Base-by-base conservation (phyloP, 805 yeast species). In the Candida nonsorbophila region DNA sequence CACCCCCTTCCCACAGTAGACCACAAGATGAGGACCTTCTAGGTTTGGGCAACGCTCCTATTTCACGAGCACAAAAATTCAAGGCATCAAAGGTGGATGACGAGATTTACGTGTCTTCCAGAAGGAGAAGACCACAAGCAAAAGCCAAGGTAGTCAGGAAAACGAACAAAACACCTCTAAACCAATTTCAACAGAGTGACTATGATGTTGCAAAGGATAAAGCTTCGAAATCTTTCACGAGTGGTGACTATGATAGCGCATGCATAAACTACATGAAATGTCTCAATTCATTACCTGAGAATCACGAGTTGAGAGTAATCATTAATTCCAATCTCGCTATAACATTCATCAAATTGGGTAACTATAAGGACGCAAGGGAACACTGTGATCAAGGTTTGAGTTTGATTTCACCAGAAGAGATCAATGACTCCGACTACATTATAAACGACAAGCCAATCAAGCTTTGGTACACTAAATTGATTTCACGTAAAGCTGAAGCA, bases 181-280 rank as follows among this genome's bases (percentile, higher is more conserved):
- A 65, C 40, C 59, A 62, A 22, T 58, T 67, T 42, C 54, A 56
- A 20, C 60, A 58, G 40, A 57, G 58, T 22, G 57, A 60, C 58
- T 42, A 77, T 60, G 60, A 63, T 6, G 69, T 68, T 14, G 60
- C 66, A 16, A 74, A 77, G 36, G 55, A 53, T 6, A 66, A 66
- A 15, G 98, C 87, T 5, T 59, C 74, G 5, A 67, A 67, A 11
- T 67, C 77, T 1, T 92, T 78, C 60, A 73, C 74, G 32, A 69
- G 75, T n/a, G 99, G 99, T 12, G 90, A 92, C 51, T 92, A 81
- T 50, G 52, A 76, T 4, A 48, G 60, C 4, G 88, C 98, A 0
- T 60, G 74, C 9, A 68, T 59, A 16, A 65, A 67, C 30, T 92
- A 84, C 49, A 65, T 73, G 18, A 60, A 69, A 22, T 61, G 75